Evolutionary conservation across 225 moss, liverwort and hornwort genomes (phyloP).

Genomic region (Marchantia paleacea): DNA sequence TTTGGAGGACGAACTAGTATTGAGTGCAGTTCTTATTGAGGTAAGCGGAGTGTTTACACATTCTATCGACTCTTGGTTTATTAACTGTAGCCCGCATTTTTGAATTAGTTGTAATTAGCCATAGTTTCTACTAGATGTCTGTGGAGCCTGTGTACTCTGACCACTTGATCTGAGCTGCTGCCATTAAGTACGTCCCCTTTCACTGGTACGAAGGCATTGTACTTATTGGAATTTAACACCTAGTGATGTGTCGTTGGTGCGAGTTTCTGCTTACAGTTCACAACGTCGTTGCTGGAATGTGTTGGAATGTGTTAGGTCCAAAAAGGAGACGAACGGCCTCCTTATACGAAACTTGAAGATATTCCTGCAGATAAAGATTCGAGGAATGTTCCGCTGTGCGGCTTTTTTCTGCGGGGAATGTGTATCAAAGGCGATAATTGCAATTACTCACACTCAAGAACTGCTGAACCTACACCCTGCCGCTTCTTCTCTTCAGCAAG

Average conservation of each 20-base stretch:
- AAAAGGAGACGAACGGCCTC: conserved; percentile 6
- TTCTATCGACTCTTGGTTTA: not conserved
- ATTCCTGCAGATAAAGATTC: no score
- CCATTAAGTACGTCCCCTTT: not conserved
- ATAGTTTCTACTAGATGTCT: not conserved
- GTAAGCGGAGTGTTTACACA: conserved; percentile 16
- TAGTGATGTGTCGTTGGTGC: not conserved
- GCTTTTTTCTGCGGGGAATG: conserved; percentile 50
- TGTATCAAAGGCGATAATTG: conserved; percentile 54
- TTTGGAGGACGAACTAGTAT: conserved; percentile 36
- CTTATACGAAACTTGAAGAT: not conserved
- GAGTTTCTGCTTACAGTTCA: not conserved
- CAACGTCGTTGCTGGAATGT: not conserved
- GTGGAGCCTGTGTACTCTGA: not conserved
- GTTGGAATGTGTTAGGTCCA: not conserved
- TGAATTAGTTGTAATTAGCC: not conserved
- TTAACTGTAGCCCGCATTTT: not conserved
- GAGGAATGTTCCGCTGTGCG: conserved; percentile 40
- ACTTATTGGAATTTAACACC: not conserved
- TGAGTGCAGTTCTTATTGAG: conserved; percentile 45
- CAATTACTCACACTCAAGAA: conserved; percentile 49
- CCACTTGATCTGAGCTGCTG: not conserved
- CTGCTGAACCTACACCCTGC: conserved; percentile 49
- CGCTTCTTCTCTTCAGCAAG: conserved; percentile 41
- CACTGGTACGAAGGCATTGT: not conserved